Evolutionary conservation across 2,329 filamentous ascomycete species (phyloP), one percentile per base, ranked within the genome.

Genomic region (Talaromyces piceae): DNA sequence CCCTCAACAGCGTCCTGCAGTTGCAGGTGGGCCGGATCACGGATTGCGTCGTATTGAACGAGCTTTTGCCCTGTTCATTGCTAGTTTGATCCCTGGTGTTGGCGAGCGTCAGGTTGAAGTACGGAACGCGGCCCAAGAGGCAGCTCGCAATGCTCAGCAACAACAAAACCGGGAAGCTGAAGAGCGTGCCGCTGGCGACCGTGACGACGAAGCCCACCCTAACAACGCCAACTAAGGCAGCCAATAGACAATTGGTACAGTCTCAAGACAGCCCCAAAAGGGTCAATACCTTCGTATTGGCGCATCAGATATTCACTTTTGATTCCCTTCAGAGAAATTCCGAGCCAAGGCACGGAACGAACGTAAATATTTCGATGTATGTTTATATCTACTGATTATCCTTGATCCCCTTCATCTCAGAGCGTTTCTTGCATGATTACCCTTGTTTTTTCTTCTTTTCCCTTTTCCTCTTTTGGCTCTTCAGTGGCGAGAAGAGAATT

Each of bases 91-190:
- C 61, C 81, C 81, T 1, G 81, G 81, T 0, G 72, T 84, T 23
- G 81, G 81, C 0, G 81, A 84, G 61, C 70, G 78, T 6, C 78
- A 82, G 61, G 77, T 84, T 12, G 69, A 74, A 55, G 80, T 77
- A 23, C 71, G 77, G 52, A 75, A 79, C 57, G 75, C 77, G 49
- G 71, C 76, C 8, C 71, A 76, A 13, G 72, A 77, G 55, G 69
- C 69, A 16, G 64, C 61, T 44, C 59, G 58, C 13, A 59, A 64
- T 53, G 61, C 61, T 13, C 39, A 53, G 37, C 37, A 50, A 30
- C 59, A 65, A 51, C 58, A 62, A 22, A 58, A 52, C 18, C 58
- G 59, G 20, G 58, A 58, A 52, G 63, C 62, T 23, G 62, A 63
- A 50, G 55, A 58, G 9, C 55, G 54, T 25, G 58, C 57, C 33